These are phyloP conservation scores for Gyrodon lividus DNA, from an alignment of 768 basidiomycete species.

Conservation along the genomic window DNA sequence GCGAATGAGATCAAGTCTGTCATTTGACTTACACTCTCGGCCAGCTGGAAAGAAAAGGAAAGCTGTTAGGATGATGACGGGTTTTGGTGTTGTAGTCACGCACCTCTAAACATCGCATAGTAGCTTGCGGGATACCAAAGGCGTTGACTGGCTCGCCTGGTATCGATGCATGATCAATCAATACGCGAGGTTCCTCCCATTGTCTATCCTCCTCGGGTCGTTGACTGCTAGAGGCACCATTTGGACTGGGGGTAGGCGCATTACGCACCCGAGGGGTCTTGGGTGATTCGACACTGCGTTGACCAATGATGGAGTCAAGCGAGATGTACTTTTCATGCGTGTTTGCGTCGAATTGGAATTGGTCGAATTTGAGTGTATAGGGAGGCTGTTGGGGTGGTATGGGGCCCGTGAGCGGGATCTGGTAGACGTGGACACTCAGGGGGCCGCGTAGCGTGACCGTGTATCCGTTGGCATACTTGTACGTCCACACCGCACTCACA, in stretches of 20 bases:
- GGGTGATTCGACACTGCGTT: constrained; percentile 43
- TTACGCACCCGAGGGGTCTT: constrained; percentile 36
- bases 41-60: constrained; percentile 47
- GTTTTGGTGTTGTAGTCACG: constrained; percentile 16
- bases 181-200: constrained; percentile 65
- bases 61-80: constrained; percentile 3
- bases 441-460: constrained; percentile 75
- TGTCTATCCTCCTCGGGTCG: constrained; percentile 52
- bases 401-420: constrained; percentile 26
- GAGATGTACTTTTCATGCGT: constrained; percentile 72
- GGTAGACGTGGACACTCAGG: constrained; percentile 60
- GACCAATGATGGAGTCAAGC: constrained; percentile 59
- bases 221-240: constrained; percentile 24
- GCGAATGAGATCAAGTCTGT: constrained; percentile 71
- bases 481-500: constrained; percentile 75
- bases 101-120: constrained; percentile 86
- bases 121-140: constrained; percentile 85
- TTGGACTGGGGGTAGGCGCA: constrained; percentile 35
- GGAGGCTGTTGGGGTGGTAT: constrained; percentile 19
- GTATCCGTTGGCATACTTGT: constrained; percentile 77
- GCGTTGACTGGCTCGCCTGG: constrained; percentile 85
- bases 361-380: constrained; percentile 61
- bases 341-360: constrained; percentile 72
- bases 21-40: constrained; percentile 82
- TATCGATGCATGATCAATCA: constrained; percentile 61